phyloP scores from a whole-genome alignment of 2,329 filamentous ascomycete genomes.

The Cladosporium sp. region DNA sequence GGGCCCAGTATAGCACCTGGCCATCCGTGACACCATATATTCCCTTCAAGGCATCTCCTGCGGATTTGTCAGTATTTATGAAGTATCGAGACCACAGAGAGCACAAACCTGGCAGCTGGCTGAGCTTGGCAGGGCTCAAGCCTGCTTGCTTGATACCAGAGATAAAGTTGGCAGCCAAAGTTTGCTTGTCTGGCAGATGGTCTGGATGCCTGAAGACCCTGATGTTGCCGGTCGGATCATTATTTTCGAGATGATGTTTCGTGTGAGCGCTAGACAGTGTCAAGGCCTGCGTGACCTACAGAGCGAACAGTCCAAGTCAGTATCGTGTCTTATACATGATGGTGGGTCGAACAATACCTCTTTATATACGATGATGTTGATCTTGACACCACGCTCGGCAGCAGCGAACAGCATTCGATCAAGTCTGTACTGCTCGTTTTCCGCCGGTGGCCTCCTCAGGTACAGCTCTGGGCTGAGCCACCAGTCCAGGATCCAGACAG shows the following conservation, averaged over 20 bases:
- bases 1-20: slow-evolving; percentile 85
- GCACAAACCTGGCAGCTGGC: slow-evolving; percentile 58
- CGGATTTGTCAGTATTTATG: background rate
- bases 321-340: background rate
- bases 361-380: slow-evolving; percentile 90
- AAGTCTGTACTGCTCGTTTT: slow-evolving; percentile 79
- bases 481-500: slow-evolving; percentile 74
- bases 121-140: slow-evolving; percentile 55
- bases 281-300: slow-evolving; percentile 46
- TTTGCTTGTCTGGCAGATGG: slow-evolving; percentile 73
- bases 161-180: slow-evolving; percentile 59
- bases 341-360: slow-evolving; percentile 47
- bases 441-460: slow-evolving; percentile 75
- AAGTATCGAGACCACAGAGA: background rate
- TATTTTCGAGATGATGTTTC: slow-evolving; percentile 70
- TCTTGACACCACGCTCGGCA: slow-evolving; percentile 77
- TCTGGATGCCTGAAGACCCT: slow-evolving; percentile 88
- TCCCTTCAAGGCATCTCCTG: slow-evolving; percentile 68
- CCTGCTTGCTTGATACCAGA: slow-evolving; percentile 58
- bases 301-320: background rate
- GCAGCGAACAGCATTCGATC: slow-evolving; percentile 81
- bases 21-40: slow-evolving; percentile 81
- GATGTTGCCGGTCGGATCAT: slow-evolving; percentile 76
- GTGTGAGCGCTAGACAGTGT: slow-evolving; percentile 69
- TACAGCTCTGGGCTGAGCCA: slow-evolving; percentile 90